Conservation (phyloP, 2,329 filamentous ascomycete species). For the Exserohilum turcica region DNA sequence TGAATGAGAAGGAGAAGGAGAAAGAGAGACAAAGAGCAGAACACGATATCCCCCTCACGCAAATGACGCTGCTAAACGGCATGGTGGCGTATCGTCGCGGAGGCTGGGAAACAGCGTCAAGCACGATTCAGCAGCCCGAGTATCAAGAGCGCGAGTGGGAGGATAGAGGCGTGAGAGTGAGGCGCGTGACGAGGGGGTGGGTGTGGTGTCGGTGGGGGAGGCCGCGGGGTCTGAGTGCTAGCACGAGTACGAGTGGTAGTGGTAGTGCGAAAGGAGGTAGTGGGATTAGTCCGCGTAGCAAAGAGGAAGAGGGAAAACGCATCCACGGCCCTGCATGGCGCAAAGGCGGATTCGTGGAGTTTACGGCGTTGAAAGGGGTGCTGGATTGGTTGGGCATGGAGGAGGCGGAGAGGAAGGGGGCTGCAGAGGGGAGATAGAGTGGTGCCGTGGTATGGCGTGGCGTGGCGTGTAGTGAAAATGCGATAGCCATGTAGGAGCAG, state of each 20-base stretch:
- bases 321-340: constrained; percentile 32
- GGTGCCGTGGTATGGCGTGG: too few species aligned
- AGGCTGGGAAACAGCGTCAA: constrained; percentile 30
- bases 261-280: too few species aligned
- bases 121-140: not conserved
- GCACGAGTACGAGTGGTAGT: too few species aligned
- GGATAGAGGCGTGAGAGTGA: constrained; percentile 16
- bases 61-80: constrained; percentile 31
- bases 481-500: too few species aligned
- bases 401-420: not conserved
- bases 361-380: constrained; percentile 28
- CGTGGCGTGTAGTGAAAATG: too few species aligned
- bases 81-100: constrained; percentile 32
- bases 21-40: too few species aligned
- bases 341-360: constrained; percentile 32
- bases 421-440: too few species aligned
- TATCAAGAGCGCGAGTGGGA: constrained; percentile 1
- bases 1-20: too few species aligned
- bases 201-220: constrained; percentile 36
- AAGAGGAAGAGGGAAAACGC: constrained; percentile 7
- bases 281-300: too few species aligned
- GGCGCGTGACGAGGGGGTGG: constrained; percentile 29
- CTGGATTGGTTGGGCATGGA: constrained; percentile 9
- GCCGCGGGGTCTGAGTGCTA: constrained; percentile 6
- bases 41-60: constrained; percentile 25